Conservation (phyloP, 2,329 filamentous ascomycete species). For the Metarhizium guizhouense region DNA sequence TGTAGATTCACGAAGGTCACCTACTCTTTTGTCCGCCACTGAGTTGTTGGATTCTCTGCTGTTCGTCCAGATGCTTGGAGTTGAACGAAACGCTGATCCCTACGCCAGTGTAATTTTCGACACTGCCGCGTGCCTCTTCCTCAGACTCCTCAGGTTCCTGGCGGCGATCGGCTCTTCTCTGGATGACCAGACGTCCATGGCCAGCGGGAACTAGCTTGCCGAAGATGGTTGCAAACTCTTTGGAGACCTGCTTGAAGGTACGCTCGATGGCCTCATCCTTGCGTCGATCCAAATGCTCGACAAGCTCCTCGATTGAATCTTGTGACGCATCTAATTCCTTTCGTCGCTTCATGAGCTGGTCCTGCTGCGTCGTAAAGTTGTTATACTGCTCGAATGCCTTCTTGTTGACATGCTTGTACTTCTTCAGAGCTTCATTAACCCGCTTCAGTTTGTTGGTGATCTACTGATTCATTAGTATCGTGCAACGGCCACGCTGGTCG, state of each 20-base stretch:
- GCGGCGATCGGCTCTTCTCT: constrained; percentile 73
- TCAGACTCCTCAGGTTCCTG: constrained; percentile 52
- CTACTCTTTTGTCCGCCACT: constrained; percentile 95
- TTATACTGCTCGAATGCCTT: constrained; percentile 99
- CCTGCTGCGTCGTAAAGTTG: constrained; percentile 88
- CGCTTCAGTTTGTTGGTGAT: constrained; percentile 69
- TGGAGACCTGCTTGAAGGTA: constrained; percentile 95
- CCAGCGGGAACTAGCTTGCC: constrained; percentile 92
- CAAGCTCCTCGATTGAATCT: constrained; percentile 81
- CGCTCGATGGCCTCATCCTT: constrained; percentile 98
- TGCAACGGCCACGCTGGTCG: background rate
- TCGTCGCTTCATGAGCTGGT: constrained; percentile 74
- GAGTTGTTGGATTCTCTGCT: constrained; percentile 94
- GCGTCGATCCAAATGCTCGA: constrained; percentile 82
- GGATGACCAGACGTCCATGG: constrained; percentile 84
- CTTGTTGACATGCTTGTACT: constrained; percentile 97
- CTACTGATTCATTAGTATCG: constrained; percentile 19
- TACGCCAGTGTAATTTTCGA: constrained; percentile 94
- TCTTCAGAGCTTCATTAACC: constrained; percentile 87
- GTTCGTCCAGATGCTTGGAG: constrained; percentile 88
- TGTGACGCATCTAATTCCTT: constrained; percentile 83
- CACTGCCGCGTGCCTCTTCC: constrained; percentile 58
- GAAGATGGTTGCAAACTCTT: constrained; percentile 87
- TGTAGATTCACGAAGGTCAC: constrained; percentile 16
- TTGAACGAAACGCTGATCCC: constrained; percentile 98